Percentiles rank a stretch among this genome's conserved stretches.
phyloP scores from a whole-genome alignment of 2,329 filamentous ascomycete species.

The Aureobasidium lini region DNA sequence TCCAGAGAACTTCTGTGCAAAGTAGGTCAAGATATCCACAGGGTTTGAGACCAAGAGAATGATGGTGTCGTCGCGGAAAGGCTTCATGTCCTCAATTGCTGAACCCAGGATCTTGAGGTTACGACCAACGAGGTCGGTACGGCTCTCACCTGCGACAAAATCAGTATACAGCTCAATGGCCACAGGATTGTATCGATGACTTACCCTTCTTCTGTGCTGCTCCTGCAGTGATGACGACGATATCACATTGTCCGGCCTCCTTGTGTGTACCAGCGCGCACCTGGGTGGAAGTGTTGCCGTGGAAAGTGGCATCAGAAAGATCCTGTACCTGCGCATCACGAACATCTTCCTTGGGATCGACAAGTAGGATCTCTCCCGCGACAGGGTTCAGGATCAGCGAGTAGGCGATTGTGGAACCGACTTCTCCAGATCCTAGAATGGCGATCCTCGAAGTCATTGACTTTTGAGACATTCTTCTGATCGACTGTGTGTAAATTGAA shows the following conservation, averaged over 20 bases:
- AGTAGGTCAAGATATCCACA: slow-evolving; percentile 47
- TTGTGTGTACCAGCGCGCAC: slow-evolving; percentile 38
- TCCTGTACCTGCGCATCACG: slow-evolving; percentile 46
- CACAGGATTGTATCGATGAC: not conserved
- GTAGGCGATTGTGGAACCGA: slow-evolving; percentile 45
- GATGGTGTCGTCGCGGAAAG: slow-evolving; percentile 41
- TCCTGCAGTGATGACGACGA: slow-evolving; percentile 49
- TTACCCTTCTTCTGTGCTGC: slow-evolving; percentile 41
- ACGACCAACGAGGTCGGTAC: slow-evolving; percentile 40
- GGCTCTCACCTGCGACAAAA: slow-evolving; percentile 29
- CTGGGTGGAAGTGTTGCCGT: slow-evolving; percentile 35
- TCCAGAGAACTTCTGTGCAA: slow-evolving; percentile 41
- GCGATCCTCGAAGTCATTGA: slow-evolving; percentile 30
- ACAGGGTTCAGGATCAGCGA: slow-evolving; percentile 45
- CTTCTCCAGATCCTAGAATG: slow-evolving; percentile 45
- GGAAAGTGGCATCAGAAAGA: slow-evolving; percentile 44
- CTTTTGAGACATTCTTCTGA: slow-evolving; percentile 7
- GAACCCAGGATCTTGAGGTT: slow-evolving; percentile 43
- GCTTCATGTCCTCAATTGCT: slow-evolving; percentile 43
- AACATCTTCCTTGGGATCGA: slow-evolving; percentile 42
- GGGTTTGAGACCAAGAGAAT: slow-evolving; percentile 49
- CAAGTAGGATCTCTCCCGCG: slow-evolving; percentile 45
- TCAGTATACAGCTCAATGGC: not conserved
- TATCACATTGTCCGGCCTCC: slow-evolving; percentile 48
- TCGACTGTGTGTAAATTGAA: not conserved